Evolutionary conservation across 139 green algal genomes (phyloP).

Genomic region (Chlamydomonas sp.): DNA sequence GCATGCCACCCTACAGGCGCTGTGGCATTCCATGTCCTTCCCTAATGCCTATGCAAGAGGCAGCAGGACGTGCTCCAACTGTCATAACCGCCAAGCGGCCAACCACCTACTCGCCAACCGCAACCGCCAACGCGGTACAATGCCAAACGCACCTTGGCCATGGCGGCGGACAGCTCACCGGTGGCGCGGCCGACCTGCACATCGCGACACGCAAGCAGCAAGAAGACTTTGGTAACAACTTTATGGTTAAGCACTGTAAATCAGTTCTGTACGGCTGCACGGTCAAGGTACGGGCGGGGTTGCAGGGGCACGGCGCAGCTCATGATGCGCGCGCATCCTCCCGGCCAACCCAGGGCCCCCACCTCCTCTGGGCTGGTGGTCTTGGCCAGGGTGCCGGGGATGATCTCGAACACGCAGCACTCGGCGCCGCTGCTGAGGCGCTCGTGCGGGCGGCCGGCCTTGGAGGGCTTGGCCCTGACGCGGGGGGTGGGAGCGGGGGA

Average conservation of each 20-base stretch:
- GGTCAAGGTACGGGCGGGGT: too few relatives aligned
- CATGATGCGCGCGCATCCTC: background rate
- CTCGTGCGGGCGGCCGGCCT: conserved; percentile 46
- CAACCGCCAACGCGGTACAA: too few relatives aligned
- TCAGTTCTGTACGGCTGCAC: too few relatives aligned
- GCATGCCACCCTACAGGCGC: too few relatives aligned
- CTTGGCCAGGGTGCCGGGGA: conserved; percentile 60
- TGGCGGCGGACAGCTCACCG: conserved; percentile 63
- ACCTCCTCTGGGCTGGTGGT: conserved; percentile 66
- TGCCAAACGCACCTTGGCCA: conserved; percentile 32
- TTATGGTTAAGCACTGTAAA: background rate
- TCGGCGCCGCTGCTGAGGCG: conserved; percentile 57
- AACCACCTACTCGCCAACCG: too few relatives aligned
- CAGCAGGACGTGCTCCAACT: too few relatives aligned
- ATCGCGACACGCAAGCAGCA: background rate
- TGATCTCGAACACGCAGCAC: conserved; percentile 60
- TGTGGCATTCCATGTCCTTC: too few relatives aligned
- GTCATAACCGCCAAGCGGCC: too few relatives aligned
- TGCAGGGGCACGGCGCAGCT: too few relatives aligned
- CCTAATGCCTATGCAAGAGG: too few relatives aligned
- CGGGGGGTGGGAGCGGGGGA: background rate
- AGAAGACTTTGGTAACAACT: background rate
- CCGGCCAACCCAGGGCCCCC: background rate
- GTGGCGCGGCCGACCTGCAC: conserved; percentile 55
- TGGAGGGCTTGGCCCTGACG: conserved; percentile 42